phyloP scores from a whole-genome alignment of 2,329 filamentous ascomycete species.

The Cladobotryum mycophilum region DNA sequence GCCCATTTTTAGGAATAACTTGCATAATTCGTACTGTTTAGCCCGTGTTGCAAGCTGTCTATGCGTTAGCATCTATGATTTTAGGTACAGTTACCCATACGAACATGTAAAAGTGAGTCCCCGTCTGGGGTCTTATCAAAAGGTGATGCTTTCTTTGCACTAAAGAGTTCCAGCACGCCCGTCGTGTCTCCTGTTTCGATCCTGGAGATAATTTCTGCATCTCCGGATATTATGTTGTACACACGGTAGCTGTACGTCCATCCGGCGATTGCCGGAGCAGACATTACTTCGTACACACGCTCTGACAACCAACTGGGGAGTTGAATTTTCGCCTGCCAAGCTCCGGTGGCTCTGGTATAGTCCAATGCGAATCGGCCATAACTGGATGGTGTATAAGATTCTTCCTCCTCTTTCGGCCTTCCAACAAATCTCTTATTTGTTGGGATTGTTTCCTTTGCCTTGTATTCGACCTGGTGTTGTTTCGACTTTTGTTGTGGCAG shows the following conservation, averaged over 20 bases:
- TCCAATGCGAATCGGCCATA: constrained; percentile 11
- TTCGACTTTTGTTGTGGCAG: too few relatives aligned
- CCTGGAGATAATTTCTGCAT: constrained; percentile 14
- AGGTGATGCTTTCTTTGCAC: constrained; percentile 15
- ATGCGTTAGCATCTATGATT: not conserved
- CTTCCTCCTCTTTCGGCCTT: not conserved
- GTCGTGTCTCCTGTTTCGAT: constrained; percentile 12
- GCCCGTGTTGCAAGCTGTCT: constrained; percentile 12
- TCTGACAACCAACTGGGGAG: constrained; percentile 20
- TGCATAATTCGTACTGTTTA: constrained; percentile 13
- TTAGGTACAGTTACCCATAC: not conserved
- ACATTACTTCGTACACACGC: constrained; percentile 14
- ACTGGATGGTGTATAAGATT: constrained; percentile 7
- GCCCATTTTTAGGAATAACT: constrained; percentile 13
- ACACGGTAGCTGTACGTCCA: constrained; percentile 18
- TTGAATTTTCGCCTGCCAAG: constrained; percentile 19
- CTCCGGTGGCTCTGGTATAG: constrained; percentile 8
- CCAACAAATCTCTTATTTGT: not conserved
- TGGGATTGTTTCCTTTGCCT: not conserved
- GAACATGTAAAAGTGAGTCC: constrained; percentile 15
- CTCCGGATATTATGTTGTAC: constrained; percentile 17
- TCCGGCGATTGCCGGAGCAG: constrained; percentile 8
- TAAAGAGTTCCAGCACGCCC: constrained; percentile 19
- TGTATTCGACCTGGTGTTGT: not conserved
- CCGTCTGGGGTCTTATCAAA: constrained; percentile 17